Evolutionary conservation across 164 flowering plant species (phyloP).

Genomic region (Litsea cubeba): DNA sequence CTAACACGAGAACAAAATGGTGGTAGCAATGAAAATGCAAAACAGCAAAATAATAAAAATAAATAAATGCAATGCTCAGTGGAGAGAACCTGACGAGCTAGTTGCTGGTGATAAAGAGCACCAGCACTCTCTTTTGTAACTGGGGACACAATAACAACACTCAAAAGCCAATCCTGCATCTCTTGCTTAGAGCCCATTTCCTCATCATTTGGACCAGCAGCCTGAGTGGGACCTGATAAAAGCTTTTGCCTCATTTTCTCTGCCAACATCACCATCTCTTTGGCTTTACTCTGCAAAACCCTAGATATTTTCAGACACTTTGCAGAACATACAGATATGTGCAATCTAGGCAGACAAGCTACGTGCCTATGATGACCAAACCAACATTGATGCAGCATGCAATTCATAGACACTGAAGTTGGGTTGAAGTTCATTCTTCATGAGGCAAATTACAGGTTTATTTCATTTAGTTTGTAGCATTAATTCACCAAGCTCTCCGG

Average conservation of each 20-base stretch:
- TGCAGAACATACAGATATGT: not conserved
- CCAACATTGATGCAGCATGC: too few relatives aligned
- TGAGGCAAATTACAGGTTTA: too few relatives aligned
- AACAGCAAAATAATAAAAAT: not conserved
- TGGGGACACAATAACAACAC: slow-evolving; percentile 93
- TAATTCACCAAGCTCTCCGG: too few relatives aligned
- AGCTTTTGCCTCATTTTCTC: slow-evolving; percentile 96
- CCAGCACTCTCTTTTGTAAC: slow-evolving; percentile 98
- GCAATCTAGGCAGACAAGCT: too few relatives aligned
- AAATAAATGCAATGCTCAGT: slow-evolving; percentile 1
- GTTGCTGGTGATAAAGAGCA: slow-evolving; percentile 91
- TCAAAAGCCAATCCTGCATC: slow-evolving; percentile 92
- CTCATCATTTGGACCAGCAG: slow-evolving; percentile 55
- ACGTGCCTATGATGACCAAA: too few relatives aligned
- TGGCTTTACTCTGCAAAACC: slow-evolving; percentile 76
- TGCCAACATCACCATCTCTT: slow-evolving; percentile 96
- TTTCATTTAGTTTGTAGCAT: too few relatives aligned
- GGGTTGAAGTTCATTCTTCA: too few relatives aligned
- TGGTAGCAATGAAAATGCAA: not conserved
- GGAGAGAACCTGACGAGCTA: slow-evolving; percentile 84
- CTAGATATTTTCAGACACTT: not conserved
- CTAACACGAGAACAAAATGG: not conserved
- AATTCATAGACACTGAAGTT: too few relatives aligned
- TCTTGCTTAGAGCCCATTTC: slow-evolving; percentile 90
- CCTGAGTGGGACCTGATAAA: slow-evolving; percentile 58